phyloP scores from a whole-genome alignment of 176 grass and related monocot genomes.

The Zea luxurians region DNA sequence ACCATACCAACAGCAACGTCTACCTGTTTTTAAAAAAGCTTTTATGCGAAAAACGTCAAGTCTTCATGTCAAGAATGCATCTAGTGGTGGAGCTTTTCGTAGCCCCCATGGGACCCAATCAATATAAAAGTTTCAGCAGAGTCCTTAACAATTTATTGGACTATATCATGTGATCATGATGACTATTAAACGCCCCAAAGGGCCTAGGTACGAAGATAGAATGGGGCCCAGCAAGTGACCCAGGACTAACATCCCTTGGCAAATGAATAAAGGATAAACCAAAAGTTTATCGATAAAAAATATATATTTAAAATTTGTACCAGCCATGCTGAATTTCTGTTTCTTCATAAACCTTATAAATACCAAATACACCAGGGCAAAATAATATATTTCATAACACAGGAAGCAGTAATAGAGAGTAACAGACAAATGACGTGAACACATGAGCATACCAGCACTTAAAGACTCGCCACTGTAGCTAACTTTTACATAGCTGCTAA shows the following conservation, averaged over 20 bases:
- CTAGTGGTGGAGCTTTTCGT: conserved; percentile 32
- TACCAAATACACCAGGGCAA: background rate
- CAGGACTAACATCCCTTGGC: background rate
- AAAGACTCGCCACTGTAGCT: background rate
- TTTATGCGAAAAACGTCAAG: conserved; percentile 16
- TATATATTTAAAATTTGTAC: background rate
- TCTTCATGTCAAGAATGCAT: conserved; percentile 13
- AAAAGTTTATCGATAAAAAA: background rate
- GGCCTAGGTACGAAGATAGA: conserved; percentile 27
- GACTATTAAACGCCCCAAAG: background rate
- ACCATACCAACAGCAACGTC: background rate
- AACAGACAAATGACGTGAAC: background rate
- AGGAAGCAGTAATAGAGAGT: background rate
- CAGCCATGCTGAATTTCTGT: background rate
- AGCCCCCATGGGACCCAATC: conserved; percentile 1
- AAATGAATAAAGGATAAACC: background rate
- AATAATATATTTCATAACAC: background rate
- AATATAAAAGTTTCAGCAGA: background rate
- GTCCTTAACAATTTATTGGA: background rate
- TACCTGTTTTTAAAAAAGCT: background rate
- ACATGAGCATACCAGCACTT: background rate
- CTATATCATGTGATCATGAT: conserved; percentile 1
- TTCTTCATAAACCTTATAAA: background rate
- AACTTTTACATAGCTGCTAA: background rate
- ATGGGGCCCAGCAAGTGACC: background rate